Evolutionary conservation across 78 protist genomes (phyloP).

Genomic region (Dictyostelium purpureum): DNA sequence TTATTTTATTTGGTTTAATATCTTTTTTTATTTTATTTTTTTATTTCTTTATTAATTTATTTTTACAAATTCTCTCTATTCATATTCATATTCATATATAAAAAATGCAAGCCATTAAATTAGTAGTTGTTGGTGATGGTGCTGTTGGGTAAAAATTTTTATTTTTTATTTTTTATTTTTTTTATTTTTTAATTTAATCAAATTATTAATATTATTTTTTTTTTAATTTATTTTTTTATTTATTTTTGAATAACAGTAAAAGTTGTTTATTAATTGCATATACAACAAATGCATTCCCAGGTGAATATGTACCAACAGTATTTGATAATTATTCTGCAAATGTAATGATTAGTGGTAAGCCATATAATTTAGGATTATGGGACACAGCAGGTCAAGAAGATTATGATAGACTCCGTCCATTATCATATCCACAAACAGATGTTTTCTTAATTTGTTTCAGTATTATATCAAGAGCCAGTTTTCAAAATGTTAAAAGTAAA

Average conservation of each 20-base stretch:
- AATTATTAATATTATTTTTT: slow-evolving; percentile 13
- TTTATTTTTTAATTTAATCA: not conserved
- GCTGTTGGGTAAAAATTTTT: slow-evolving; percentile 41
- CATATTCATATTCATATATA: not conserved
- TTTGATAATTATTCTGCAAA: slow-evolving; percentile 85
- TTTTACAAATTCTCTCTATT: too few relatives aligned
- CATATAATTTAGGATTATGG: slow-evolving; percentile 67
- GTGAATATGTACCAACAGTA: slow-evolving; percentile 88
- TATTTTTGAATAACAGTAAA: too few relatives aligned
- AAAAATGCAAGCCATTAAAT: slow-evolving; percentile 87
- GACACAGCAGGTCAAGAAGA: slow-evolving; percentile 86
- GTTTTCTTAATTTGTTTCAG: slow-evolving; percentile 75
- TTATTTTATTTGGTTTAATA: not conserved
- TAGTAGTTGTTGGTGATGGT: slow-evolving; percentile 84
- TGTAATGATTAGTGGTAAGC: slow-evolving; percentile 82
- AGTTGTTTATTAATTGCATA: slow-evolving; percentile 91
- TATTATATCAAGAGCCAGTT: slow-evolving; percentile 34
- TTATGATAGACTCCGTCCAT: slow-evolving; percentile 80
- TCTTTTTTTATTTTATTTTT: not conserved
- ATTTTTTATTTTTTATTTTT: too few relatives aligned
- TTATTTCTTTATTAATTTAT: not conserved
- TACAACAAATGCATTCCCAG: slow-evolving; percentile 94
- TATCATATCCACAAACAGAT: slow-evolving; percentile 84
- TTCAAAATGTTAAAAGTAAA: slow-evolving; percentile 62
- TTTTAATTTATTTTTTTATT: slow-evolving; percentile 88